Percentiles rank a stretch among this genome's conserved stretches.
Conservation (phyloP, 495 filamentous ascomycete species). For the Penicillium silybi region DNA sequence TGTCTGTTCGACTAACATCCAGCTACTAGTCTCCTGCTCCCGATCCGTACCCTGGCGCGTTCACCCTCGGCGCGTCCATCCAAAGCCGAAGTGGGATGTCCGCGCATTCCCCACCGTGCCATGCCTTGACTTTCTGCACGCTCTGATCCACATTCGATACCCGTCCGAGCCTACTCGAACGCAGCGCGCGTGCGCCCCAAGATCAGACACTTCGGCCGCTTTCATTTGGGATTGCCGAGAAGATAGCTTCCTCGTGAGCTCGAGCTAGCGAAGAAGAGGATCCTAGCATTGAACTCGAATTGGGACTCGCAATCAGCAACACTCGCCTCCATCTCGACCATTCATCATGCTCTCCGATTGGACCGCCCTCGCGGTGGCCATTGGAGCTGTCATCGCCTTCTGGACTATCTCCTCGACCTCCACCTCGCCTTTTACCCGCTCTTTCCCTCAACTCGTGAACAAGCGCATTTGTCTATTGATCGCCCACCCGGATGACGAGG, state of each 20-base stretch:
- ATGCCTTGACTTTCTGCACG: conserved; percentile 11
- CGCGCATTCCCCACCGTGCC: conserved; percentile 18
- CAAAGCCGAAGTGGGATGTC: conserved; percentile 11
- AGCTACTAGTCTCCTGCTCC: background rate
- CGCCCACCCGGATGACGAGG: conserved; percentile 96
- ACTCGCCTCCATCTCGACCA: background rate
- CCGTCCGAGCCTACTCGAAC: background rate
- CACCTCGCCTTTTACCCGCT: conserved; percentile 57
- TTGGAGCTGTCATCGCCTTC: conserved; percentile 36
- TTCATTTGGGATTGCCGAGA: background rate
- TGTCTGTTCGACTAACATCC: background rate
- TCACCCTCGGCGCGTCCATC: background rate
- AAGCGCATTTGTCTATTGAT: conserved; percentile 88
- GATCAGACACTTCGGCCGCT: too few species aligned
- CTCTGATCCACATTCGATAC: conserved; percentile 7
- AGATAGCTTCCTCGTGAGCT: background rate
- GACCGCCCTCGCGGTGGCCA: conserved; percentile 30
- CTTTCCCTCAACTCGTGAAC: conserved; percentile 67
- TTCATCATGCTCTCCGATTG: conserved; percentile 22
- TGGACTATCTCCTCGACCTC: conserved; percentile 51
- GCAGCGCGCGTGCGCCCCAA: too few species aligned
- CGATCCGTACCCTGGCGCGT: too few species aligned
- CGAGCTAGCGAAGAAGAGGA: background rate
- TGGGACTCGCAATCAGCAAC: background rate
- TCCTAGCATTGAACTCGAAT: background rate